Evolutionary conservation across 2,329 filamentous ascomycete genomes (phyloP).

Genomic region (Rugonectria rugulosa): DNA sequence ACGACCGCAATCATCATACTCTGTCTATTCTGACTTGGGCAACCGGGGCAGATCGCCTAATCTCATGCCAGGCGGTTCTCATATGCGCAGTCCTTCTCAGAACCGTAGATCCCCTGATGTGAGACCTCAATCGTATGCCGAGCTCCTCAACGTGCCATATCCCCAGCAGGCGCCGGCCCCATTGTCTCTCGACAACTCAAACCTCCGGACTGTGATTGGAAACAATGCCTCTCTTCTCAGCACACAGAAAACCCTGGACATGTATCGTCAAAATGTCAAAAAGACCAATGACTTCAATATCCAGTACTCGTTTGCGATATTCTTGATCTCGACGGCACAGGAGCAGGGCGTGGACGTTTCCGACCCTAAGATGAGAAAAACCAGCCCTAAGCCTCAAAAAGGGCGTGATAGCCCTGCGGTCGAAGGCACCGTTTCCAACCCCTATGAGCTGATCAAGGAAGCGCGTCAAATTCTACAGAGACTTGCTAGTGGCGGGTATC

Average conservation of each 20-base stretch:
- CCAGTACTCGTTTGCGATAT: slow-evolving; percentile 96
- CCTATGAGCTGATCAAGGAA: slow-evolving; percentile 79
- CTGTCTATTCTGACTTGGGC: slow-evolving; percentile 73
- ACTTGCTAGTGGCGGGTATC: slow-evolving; percentile 86
- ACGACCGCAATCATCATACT: slow-evolving; percentile 80
- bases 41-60: slow-evolving; percentile 68
- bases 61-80: slow-evolving; percentile 50
- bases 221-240: slow-evolving; percentile 91
- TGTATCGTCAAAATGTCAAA: slow-evolving; percentile 97
- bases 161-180: slow-evolving; percentile 76
- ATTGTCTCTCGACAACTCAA: slow-evolving; percentile 79
- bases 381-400: slow-evolving; percentile 55
- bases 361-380: slow-evolving; percentile 54
- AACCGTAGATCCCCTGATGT: slow-evolving; percentile 64
- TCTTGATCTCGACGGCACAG: slow-evolving; percentile 88
- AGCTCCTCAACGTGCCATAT: slow-evolving; percentile 74
- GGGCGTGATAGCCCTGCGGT: slow-evolving; percentile 57
- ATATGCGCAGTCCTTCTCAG: slow-evolving; percentile 58
- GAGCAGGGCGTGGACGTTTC: slow-evolving; percentile 70
- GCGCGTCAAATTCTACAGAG: slow-evolving; percentile 89
- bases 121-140: slow-evolving; percentile 62
- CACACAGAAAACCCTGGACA: slow-evolving; percentile 92
- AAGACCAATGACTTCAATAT: slow-evolving; percentile 92
- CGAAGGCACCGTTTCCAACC: slow-evolving; percentile 57
- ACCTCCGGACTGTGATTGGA: slow-evolving; percentile 80